Conservation (phyloP, 768 basidiomycete genomes). For the Lactifluus echinatus region DNA sequence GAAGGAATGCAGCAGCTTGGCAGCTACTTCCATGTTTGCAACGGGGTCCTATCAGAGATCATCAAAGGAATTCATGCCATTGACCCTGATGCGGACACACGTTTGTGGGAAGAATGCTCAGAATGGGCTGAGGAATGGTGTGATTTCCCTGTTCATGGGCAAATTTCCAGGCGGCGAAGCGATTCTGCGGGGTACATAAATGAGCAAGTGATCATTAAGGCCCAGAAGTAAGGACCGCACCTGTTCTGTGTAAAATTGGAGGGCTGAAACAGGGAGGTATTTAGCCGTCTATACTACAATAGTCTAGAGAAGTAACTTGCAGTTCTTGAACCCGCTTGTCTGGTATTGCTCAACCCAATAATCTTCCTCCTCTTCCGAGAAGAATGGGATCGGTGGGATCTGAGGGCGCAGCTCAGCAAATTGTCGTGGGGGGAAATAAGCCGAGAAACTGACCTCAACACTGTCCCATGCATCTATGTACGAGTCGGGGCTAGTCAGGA, state of each 20-base stretch:
- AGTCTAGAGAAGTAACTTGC: slow-evolving; percentile 33
- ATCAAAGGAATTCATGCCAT: not conserved
- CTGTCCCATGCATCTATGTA: slow-evolving; percentile 47
- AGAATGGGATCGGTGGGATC: slow-evolving; percentile 56
- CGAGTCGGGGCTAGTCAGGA: slow-evolving; percentile 40
- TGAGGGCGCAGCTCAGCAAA: slow-evolving; percentile 23
- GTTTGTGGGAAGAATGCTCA: slow-evolving; percentile 34
- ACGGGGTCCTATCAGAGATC: slow-evolving; percentile 33
- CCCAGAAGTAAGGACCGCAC: slow-evolving; percentile 28
- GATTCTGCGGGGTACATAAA: slow-evolving; percentile 29
- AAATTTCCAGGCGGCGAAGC: slow-evolving; percentile 30
- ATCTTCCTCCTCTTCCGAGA: slow-evolving; percentile 53
- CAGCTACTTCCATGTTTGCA: slow-evolving; percentile 34
- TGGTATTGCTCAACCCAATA: slow-evolving; percentile 59
- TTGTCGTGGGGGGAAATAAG: not conserved
- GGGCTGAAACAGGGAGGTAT: slow-evolving; percentile 31
- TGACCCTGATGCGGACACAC: slow-evolving; percentile 22
- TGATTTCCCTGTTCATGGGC: slow-evolving; percentile 35
- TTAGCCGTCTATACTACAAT: not conserved
- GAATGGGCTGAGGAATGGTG: slow-evolving; percentile 35
- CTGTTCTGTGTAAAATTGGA: slow-evolving; percentile 56
- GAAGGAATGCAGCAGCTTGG: slow-evolving; percentile 24
- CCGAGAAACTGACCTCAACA: slow-evolving; percentile 29
- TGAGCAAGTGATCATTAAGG: not conserved
- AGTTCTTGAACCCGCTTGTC: slow-evolving; percentile 49